These are phyloP conservation scores for Aspergillus mulundensis DNA, from an alignment of 495 filamentous ascomycete genomes.

Conservation along the genomic window DNA sequence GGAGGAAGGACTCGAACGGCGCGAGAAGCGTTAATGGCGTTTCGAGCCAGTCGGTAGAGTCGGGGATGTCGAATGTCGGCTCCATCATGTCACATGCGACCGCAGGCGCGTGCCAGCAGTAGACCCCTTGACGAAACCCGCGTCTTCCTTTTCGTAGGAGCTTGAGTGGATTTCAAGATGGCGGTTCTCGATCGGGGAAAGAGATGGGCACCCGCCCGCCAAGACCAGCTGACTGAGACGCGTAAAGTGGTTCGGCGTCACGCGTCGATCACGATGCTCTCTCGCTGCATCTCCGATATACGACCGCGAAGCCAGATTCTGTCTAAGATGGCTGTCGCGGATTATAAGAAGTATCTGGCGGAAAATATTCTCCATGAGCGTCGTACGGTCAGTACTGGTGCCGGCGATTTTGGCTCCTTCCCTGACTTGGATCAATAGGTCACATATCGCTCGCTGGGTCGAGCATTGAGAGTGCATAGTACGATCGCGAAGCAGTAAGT, in stretches of 20 bases:
- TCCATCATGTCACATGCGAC: constrained; percentile 30
- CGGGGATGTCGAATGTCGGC: constrained; percentile 60
- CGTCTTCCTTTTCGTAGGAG: not conserved
- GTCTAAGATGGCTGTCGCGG: constrained; percentile 45
- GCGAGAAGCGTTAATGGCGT: constrained; percentile 70
- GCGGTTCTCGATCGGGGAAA: not conserved
- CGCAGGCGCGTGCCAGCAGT: not conserved
- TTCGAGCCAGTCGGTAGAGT: constrained; percentile 90
- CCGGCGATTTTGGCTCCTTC: not conserved
- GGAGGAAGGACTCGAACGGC: constrained; percentile 77
- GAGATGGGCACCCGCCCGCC: constrained; percentile 21
- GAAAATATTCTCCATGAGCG: constrained; percentile 73
- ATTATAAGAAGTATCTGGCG: constrained; percentile 69
- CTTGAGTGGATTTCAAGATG: not conserved
- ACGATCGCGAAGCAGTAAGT: constrained; percentile 77
- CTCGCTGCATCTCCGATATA: not conserved
- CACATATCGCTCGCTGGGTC: constrained; percentile 77
- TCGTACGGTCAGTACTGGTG: constrained; percentile 54
- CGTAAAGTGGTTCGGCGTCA: constrained; percentile 40
- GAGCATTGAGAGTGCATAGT: constrained; percentile 74
- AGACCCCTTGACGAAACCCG: not conserved
- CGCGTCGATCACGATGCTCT: constrained; percentile 30
- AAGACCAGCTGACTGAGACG: constrained; percentile 47
- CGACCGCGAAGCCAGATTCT: not conserved
- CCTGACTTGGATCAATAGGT: constrained; percentile 48